Base-by-base conservation (phyloP, 805 yeast species). In the Saturnispora quitensis region DNA sequence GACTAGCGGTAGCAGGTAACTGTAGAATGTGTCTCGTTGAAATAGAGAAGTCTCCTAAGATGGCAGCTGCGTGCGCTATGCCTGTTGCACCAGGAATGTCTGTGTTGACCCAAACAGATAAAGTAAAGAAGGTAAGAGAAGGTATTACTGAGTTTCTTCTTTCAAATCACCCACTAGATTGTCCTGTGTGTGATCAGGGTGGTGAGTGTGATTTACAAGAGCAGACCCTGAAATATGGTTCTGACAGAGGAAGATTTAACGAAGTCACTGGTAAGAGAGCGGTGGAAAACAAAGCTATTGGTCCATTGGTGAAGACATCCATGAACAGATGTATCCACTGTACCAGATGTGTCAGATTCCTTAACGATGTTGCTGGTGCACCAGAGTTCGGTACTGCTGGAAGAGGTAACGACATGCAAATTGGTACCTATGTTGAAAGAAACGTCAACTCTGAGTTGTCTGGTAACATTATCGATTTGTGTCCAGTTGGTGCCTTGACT, bases 271-370 rank as follows among this genome's bases (percentile, higher is more conserved):
- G 96, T 63, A 87, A 87, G 72, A 78, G 96, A 62, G 95, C 96
- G 33, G 89, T 84, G 45, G 95, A 87, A 71, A 89, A 87, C 74
- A 88, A 88, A 71, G 89, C 90, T 55, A 79, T 87, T 66, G 96
- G 96, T 40, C 96, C 96, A 2, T 75, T 87, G 62, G 85, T 87
- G 64, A 87, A 87, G 72, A 87, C 96, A 43, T 83, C 89, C 44
- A 87, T 87, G 96, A 87, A 88, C 73, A 78, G 96, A 68, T 87
- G 96, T 71, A 87, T 87, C 63, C 96, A 87, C 69, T 87, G 96
- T 73, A 87, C 96, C 31, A 77, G 96, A 66, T 87, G 96, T 75
- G 89, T 87, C 22, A 80, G 96, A 63, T 87, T 87, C 71, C 74
- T 89, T 75, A 87, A 88, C 69, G 95, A 87, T 64, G 84, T 87